phyloP scores from a whole-genome alignment of 2,329 filamentous ascomycete genomes.

The Hypoxylon sp. region DNA sequence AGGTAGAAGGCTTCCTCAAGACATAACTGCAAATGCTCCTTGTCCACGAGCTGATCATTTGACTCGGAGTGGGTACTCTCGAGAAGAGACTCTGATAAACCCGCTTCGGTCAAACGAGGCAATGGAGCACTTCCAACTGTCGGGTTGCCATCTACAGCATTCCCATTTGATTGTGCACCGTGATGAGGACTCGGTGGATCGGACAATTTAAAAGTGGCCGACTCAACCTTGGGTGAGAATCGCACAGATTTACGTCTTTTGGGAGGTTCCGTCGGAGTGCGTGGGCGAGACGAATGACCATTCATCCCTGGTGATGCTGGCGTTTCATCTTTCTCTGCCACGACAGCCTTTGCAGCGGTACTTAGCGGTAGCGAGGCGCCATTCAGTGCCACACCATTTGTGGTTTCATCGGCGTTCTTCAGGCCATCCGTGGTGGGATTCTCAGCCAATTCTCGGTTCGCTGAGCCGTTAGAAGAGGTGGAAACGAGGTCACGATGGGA shows the following conservation, averaged over 20 bases:
- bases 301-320: constrained; percentile 15
- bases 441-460: constrained; percentile 28
- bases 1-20: constrained; percentile 95
- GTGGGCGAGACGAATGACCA: constrained; percentile 26
- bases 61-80: constrained; percentile 18
- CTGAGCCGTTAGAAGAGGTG: constrained; percentile 34
- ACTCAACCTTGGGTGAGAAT: constrained; percentile 77
- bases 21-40: constrained; percentile 92
- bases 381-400: constrained; percentile 9
- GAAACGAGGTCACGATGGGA: constrained; percentile 60
- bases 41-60: constrained; percentile 59
- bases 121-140: constrained; percentile 35
- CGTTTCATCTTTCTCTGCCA: constrained; percentile 1
- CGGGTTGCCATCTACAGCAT: constrained; percentile 36
- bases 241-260: constrained; percentile 75
- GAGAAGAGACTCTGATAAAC: constrained; percentile 18
- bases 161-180: constrained; percentile 47
- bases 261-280: constrained; percentile 28
- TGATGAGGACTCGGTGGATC: constrained; percentile 67
- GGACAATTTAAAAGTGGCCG: constrained; percentile 69
- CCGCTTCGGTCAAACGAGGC: constrained; percentile 30
- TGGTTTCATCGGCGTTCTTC: too few species aligned
- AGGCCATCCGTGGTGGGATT: constrained; percentile 11
- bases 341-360: background rate
- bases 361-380: constrained; percentile 10